These are phyloP conservation scores for Fusarium humuli DNA, from an alignment of 2,329 filamentous ascomycete genomes.

Conservation along the genomic window DNA sequence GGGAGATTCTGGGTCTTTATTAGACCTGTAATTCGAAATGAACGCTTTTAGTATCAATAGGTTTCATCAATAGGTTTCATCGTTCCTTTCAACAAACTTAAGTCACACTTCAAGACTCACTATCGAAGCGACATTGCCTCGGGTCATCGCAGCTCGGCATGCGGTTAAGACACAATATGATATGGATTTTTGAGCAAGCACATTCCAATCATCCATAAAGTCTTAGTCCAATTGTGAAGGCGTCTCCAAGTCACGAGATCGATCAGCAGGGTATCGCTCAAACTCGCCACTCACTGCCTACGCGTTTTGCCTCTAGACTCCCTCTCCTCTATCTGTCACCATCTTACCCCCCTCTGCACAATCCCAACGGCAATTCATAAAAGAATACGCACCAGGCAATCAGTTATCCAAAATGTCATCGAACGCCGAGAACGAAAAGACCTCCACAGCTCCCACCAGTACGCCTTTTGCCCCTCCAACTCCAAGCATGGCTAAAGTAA, in stretches of 20 bases:
- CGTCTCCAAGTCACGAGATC: background rate
- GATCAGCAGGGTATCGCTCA: background rate
- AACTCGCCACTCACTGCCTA: background rate
- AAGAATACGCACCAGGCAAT: rapidly evolving
- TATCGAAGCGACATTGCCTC: background rate
- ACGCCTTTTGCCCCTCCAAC: background rate
- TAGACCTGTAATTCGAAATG: slow-evolving; percentile 1
- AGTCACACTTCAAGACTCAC: background rate
- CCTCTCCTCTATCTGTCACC: background rate
- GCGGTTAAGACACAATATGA: too few species aligned
- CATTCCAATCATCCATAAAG: background rate
- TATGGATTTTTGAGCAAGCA: too few species aligned
- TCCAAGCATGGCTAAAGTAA: background rate
- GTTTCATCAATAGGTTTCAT: background rate
- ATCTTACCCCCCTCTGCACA: background rate
- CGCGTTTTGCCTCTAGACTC: background rate
- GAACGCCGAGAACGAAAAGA: background rate
- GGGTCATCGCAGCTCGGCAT: background rate
- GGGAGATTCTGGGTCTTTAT: background rate
- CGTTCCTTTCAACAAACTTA: background rate
- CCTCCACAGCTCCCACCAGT: background rate
- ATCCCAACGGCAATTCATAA: too few species aligned
- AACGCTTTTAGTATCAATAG: background rate
- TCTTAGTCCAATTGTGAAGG: background rate
- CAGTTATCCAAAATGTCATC: background rate